A percentile compares a stretch with the other conserved stretches of the same genome.
These are phyloP conservation scores for Monosporascus sp. DNA, from an alignment of 2,329 filamentous ascomycete species.

Conservation along the genomic window DNA sequence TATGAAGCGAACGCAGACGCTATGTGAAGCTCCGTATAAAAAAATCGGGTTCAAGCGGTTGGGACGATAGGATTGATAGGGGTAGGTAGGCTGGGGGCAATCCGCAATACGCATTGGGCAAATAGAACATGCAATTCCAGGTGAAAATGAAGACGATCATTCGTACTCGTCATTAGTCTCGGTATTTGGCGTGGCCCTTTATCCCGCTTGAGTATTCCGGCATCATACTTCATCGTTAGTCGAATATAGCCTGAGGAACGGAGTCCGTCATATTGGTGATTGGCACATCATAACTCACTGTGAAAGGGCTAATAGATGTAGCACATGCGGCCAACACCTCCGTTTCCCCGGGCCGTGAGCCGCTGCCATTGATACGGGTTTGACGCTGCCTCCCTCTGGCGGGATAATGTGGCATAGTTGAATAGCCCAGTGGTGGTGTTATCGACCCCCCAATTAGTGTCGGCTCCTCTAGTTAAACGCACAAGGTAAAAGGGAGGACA, in stretches of 20 bases:
- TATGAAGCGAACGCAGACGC: too few species aligned
- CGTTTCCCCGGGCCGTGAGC: conserved; percentile 44
- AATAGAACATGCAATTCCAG: too few species aligned
- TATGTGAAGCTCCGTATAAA: too few species aligned
- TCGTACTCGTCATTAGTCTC: conserved; percentile 2
- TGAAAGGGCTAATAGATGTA: conserved; percentile 40
- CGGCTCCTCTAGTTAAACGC: conserved; percentile 42
- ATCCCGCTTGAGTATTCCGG: background rate
- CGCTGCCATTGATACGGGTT: conserved; percentile 48
- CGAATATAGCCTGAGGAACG: background rate
- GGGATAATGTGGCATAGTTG: conserved; percentile 31
- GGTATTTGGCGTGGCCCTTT: background rate
- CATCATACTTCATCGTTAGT: background rate
- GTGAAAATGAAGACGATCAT: too few species aligned
- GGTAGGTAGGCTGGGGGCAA: too few species aligned
- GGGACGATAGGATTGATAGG: too few species aligned
- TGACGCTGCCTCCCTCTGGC: conserved; percentile 34
- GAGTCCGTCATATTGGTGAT: conserved; percentile 1
- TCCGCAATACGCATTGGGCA: too few species aligned
- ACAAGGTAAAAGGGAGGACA: conserved; percentile 26
- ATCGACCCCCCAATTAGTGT: conserved; percentile 38
- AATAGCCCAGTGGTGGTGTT: conserved; percentile 39
- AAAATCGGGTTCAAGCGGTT: too few species aligned
- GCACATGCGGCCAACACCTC: conserved; percentile 21
- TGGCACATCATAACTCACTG: conserved; percentile 45